Conservation (phyloP, 345 rosid species). For the Triadica sebifera region DNA sequence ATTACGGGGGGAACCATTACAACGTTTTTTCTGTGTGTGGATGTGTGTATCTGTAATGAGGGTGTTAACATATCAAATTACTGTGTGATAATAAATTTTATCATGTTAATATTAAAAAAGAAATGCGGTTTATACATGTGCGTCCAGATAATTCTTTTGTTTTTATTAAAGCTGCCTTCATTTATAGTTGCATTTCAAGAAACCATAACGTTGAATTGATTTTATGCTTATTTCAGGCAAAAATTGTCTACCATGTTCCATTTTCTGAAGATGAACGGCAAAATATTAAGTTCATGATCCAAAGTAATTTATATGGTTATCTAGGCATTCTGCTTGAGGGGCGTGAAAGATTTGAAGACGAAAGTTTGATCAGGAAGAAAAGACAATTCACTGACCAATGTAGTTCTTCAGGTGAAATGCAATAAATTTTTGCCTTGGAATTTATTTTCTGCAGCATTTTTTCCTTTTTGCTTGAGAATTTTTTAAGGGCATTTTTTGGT, state of each 20-base stretch:
- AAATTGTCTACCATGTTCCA: constrained; percentile 56
- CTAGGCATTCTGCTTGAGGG: constrained; percentile 70
- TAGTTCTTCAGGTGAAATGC: constrained; percentile 46
- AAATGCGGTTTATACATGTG: neutral
- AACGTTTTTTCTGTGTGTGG: no score
- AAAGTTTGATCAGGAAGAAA: constrained; percentile 41
- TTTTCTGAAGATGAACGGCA: constrained; percentile 77
- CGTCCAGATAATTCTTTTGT: neutral
- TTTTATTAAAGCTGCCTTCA: neutral
- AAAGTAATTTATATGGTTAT: constrained; percentile 68
- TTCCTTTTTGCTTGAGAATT: neutral
- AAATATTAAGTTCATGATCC: constrained; percentile 68
- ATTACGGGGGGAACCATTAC: no score
- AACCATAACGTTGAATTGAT: neutral
- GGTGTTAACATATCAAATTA: no score
- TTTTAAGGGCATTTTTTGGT: neutral
- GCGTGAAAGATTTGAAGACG: constrained; percentile 61
- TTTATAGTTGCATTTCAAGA: constrained; percentile 2
- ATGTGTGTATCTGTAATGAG: no score
- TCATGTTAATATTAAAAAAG: no score
- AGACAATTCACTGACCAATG: constrained; percentile 31
- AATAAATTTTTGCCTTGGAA: constrained; percentile 1
- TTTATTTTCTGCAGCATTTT: neutral
- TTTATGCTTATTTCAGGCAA: constrained; percentile 59
- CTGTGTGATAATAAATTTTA: no score